Conservation (phyloP, 305 asterid species). For the Striga hermonthica region DNA sequence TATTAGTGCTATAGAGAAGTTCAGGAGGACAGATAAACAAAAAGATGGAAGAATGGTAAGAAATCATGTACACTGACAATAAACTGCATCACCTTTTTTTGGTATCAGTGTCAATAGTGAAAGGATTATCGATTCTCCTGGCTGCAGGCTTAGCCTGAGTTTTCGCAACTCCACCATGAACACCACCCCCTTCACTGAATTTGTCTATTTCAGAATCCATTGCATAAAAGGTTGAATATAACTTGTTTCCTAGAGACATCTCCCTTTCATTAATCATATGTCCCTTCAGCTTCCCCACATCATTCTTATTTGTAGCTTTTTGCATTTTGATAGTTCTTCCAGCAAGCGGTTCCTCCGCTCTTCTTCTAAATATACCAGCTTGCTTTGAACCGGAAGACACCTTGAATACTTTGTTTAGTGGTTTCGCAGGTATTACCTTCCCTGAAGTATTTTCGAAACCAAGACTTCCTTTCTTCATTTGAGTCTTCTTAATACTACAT, state of each 20-base stretch:
- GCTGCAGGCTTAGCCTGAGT: constrained; percentile 35
- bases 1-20: background rate
- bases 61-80: background rate
- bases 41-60: background rate
- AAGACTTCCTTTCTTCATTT: constrained; percentile 30
- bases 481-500: constrained; percentile 32
- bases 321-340: constrained; percentile 37
- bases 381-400: constrained; percentile 35
- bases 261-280: constrained; percentile 31
- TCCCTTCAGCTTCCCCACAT: constrained; percentile 34
- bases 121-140: constrained; percentile 34
- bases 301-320: constrained; percentile 37
- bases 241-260: constrained; percentile 44
- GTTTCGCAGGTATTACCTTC: constrained; percentile 37
- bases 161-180: constrained; percentile 35
- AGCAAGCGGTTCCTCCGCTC: constrained; percentile 36
- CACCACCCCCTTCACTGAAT: constrained; percentile 26
- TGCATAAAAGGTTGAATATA: constrained; percentile 34
- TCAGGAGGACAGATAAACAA: background rate
- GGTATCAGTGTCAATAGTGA: constrained; percentile 51
- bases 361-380: constrained; percentile 39
- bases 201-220: constrained; percentile 38
- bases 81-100: constrained; percentile 54
- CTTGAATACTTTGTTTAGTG: constrained; percentile 38
- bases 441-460: constrained; percentile 33